Evolutionary conservation across 768 basidiomycete species (phyloP), one percentile per base, ranked within the genome.

Genomic region (Pulveroboletus sp.): DNA sequence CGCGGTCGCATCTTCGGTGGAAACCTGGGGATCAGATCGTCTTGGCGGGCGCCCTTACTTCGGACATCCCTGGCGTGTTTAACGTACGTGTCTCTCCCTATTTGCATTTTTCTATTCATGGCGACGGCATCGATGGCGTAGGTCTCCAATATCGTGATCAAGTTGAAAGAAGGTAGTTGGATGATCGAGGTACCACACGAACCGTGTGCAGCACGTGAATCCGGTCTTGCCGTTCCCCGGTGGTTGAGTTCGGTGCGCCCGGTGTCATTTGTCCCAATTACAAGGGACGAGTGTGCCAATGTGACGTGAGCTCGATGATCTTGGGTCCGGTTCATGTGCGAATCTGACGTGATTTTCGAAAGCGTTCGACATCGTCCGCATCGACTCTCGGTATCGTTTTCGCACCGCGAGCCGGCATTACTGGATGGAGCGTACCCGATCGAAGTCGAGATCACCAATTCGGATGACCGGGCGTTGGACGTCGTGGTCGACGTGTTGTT

Each of bases 401-500:
- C 72, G 1, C 85, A 92, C 49, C 69, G 77, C 0, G 65, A 76
- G 2, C 86, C 88, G 0, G 91, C 90, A 1, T 89, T 85, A 63
- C 66, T 95, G 30, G 84, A 88, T 53, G 94, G 96, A 64, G 76
- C 78, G 38, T 89, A 87, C 60, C 83, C 87, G 0, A 84, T 97
- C 56, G 62, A 64, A 11, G 72, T 97, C 35, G 74, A 80, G 39
- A 74, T 95, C 13, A 78, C 70, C 5, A 96, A 93, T 61, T 60
- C 70, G 5, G 93, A 96, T 62, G 78, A 80, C 39, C 73, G 81
- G 17, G 76, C 82, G 22, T 67, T 97, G 11, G 81, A 88, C 14
- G 68, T 90, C 12, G 69, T 76, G 5, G 71, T 92, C 10, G 88
- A 93, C 47, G 77, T 89, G 5, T 72, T 95, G 49, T 67, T 97